These are phyloP conservation scores for Leishmania major DNA, from an alignment of 208 protist genomes.

Conservation along the genomic window DNA sequence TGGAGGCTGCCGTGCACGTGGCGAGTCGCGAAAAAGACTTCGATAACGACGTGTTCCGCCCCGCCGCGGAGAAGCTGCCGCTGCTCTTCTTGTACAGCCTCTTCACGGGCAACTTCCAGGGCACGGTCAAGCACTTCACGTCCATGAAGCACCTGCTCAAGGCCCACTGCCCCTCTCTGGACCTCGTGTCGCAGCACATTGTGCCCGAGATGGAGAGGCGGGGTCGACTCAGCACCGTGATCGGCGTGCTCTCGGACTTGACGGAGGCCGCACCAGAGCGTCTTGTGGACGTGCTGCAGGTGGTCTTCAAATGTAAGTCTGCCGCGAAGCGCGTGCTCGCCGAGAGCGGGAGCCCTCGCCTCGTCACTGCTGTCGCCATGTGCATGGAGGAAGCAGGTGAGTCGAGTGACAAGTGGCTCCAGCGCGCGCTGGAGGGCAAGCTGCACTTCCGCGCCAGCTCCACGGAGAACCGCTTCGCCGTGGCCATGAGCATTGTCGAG, in stretches of 20 bases:
- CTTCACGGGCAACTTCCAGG: constrained; percentile 62
- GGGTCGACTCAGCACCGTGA: constrained; percentile 62
- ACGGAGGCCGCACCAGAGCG: constrained; percentile 57
- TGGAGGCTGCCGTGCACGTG: constrained; percentile 84
- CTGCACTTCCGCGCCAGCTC: constrained; percentile 78
- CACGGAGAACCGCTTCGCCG: constrained; percentile 88
- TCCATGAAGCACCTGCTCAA: constrained; percentile 69
- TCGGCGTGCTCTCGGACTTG: constrained; percentile 83
- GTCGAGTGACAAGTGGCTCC: constrained; percentile 81
- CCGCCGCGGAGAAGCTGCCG: constrained; percentile 66
- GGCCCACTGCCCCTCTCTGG: constrained; percentile 55
- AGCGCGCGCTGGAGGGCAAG: constrained; percentile 79
- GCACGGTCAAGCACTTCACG: constrained; percentile 85
- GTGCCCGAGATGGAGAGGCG: constrained; percentile 74
- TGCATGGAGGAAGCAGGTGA: constrained; percentile 88
- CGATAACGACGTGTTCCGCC: constrained; percentile 70
- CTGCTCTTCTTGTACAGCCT: constrained; percentile 77
- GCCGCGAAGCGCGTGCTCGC: constrained; percentile 69
- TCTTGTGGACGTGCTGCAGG: constrained; percentile 75
- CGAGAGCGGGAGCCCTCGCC: constrained; percentile 69
- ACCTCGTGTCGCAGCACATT: constrained; percentile 60
- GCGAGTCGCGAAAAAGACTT: constrained; percentile 81
- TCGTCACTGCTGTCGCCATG: constrained; percentile 88
- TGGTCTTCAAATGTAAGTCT: constrained; percentile 71
- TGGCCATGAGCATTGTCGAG: constrained; percentile 87